A percentile compares a stretch with the other conserved stretches of the same genome.
These are phyloP conservation scores for Wakefieldia striispora DNA, from an alignment of 768 basidiomycete species.

Conservation along the genomic window DNA sequence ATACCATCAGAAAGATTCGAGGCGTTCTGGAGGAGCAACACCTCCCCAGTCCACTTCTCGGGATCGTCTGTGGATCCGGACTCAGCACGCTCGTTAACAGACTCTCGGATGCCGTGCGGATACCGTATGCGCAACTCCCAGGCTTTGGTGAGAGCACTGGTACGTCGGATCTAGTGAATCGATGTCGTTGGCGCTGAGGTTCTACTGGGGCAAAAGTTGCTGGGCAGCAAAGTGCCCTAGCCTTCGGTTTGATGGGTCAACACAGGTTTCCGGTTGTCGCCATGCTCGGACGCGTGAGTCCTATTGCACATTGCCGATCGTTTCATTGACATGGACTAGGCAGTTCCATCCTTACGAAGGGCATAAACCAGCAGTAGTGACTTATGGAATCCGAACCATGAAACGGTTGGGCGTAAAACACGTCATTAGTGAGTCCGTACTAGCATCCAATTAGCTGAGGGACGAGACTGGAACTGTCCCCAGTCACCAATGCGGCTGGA, in stretches of 20 bases:
- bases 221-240: conserved; percentile 80
- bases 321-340: conserved; percentile 7
- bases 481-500: conserved; percentile 89
- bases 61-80: conserved; percentile 87
- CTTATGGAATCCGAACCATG: conserved; percentile 80
- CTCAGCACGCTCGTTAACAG: conserved; percentile 69
- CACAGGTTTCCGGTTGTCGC: conserved; percentile 78
- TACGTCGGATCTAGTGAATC: conserved; percentile 27
- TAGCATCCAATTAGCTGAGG: background rate
- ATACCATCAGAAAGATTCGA: conserved; percentile 29
- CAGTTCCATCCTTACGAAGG: conserved; percentile 91
- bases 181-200: background rate
- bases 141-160: conserved; percentile 81
- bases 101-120: conserved; percentile 52
- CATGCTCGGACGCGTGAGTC: conserved; percentile 80
- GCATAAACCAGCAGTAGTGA: conserved; percentile 62
- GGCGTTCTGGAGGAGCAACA: conserved; percentile 23
- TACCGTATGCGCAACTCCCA: conserved; percentile 66
- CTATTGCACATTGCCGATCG: too few relatives aligned
- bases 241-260: conserved; percentile 73
- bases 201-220: conserved; percentile 44
- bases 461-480: conserved; percentile 1
- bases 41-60: conserved; percentile 61
- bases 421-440: conserved; percentile 61
- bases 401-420: conserved; percentile 72